Percentiles rank a stretch among this genome's conserved stretches.
phyloP scores from a whole-genome alignment of 805 yeast genomes.

The Maudiozyma serrabonitensis region DNA sequence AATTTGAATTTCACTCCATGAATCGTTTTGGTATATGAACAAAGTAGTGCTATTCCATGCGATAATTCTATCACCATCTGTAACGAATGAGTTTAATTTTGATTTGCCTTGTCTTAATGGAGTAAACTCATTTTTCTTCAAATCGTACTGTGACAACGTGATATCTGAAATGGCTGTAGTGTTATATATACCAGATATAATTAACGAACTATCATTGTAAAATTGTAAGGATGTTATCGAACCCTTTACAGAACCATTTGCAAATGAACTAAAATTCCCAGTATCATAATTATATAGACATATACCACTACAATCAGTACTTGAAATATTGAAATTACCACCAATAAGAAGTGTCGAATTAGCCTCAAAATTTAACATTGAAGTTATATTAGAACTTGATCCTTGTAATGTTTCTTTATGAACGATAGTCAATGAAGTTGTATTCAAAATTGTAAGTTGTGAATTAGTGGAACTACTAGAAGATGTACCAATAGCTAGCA shows the following conservation, averaged over 20 bases:
- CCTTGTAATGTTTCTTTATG: constrained; percentile 28
- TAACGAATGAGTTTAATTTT: constrained; percentile 12
- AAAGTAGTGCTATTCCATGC: constrained; percentile 17
- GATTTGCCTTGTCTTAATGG: constrained; percentile 8
- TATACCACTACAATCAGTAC: constrained; percentile 47
- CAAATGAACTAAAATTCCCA: constrained; percentile 42
- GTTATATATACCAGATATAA: constrained; percentile 48
- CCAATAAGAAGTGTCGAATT: constrained; percentile 45
- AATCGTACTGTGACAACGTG: constrained; percentile 34
- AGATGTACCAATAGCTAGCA: constrained; percentile 17
- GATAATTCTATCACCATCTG: constrained; percentile 6
- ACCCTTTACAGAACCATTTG: constrained; percentile 37
- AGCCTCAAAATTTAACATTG: constrained; percentile 34
- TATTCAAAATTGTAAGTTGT: constrained; percentile 20
- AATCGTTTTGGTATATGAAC: constrained; percentile 3
- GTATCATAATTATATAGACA: constrained; percentile 54
- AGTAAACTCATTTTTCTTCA: constrained; percentile 7
- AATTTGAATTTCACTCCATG: constrained; percentile 6
- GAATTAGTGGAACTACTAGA: neutral
- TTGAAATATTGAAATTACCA: constrained; percentile 59
- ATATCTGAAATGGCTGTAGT: constrained; percentile 30
- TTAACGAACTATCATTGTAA: constrained; percentile 29
- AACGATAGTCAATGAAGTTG: constrained; percentile 40
- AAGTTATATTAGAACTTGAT: constrained; percentile 32
- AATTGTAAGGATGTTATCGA: constrained; percentile 46